These are phyloP conservation scores for Medakamo hakoo DNA, from an alignment of 139 green algal species.

Conservation along the genomic window DNA sequence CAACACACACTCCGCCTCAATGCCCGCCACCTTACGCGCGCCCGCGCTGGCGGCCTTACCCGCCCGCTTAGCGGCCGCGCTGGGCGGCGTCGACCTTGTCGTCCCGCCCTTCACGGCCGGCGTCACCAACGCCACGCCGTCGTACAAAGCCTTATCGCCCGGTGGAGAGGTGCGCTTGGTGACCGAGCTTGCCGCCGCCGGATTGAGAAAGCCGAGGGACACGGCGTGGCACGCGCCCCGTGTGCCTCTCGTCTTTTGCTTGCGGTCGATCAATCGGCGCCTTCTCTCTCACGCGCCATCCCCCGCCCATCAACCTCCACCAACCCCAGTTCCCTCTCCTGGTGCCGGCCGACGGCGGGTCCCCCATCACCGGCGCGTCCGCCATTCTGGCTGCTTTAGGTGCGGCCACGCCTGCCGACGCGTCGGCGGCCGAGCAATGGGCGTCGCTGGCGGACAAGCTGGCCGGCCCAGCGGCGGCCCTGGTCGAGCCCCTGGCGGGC, in stretches of 20 bases:
- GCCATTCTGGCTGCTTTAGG: neutral
- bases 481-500: neutral
- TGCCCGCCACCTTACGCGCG: neutral
- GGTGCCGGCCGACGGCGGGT: neutral
- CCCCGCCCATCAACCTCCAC: neutral
- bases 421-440: too few relatives aligned
- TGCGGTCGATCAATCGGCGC: too few relatives aligned
- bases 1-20: too few relatives aligned
- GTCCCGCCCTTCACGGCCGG: conserved; percentile 19
- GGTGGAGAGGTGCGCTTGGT: conserved; percentile 1
- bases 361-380: neutral
- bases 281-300: neutral
- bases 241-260: too few relatives aligned
- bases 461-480: too few relatives aligned
- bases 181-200: neutral
- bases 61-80: neutral
- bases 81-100: conserved; percentile 17
- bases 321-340: conserved; percentile 2
- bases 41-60: conserved; percentile 4
- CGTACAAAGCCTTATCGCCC: conserved; percentile 9
- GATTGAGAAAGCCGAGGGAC: neutral
- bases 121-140: conserved; percentile 28
- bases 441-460: neutral
- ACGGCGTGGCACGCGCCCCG: too few relatives aligned
- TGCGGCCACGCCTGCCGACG: too few relatives aligned